A percentile compares a stretch with the other conserved stretches of the same genome.
Conservation (phyloP, 768 basidiomycete genomes). For the Mycena chlorophos region DNA sequence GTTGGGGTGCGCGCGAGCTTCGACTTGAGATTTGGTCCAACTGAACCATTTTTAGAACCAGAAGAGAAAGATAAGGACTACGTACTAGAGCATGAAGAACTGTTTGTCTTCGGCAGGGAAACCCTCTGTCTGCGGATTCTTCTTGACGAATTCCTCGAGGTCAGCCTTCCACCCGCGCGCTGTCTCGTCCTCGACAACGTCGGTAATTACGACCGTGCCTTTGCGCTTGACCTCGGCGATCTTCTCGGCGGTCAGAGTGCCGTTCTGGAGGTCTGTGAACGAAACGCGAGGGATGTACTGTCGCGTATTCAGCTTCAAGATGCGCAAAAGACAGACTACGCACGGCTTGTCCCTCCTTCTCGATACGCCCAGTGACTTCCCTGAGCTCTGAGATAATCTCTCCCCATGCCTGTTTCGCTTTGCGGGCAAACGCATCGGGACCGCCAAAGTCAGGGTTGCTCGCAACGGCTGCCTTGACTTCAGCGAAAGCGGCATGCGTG, state of each 20-base stretch:
- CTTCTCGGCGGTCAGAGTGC: constrained; percentile 37
- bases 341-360: constrained; percentile 41
- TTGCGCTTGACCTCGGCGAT: constrained; percentile 45
- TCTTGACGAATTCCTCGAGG: constrained; percentile 50
- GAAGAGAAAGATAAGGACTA: not conserved
- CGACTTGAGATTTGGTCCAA: constrained; percentile 45
- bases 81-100: constrained; percentile 61
- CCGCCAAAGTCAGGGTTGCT: not conserved
- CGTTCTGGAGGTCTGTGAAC: constrained; percentile 42
- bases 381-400: constrained; percentile 47
- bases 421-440: constrained; percentile 41
- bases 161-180: constrained; percentile 49
- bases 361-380: constrained; percentile 39
- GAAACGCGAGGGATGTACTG: constrained; percentile 54
- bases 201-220: constrained; percentile 52
- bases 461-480: not conserved
- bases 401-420: constrained; percentile 47
- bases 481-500: not conserved
- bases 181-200: constrained; percentile 48
- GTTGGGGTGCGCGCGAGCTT: constrained; percentile 56
- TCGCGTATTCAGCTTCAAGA: not conserved
- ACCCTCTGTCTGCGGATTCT: constrained; percentile 49
- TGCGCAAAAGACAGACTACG: constrained; percentile 6
- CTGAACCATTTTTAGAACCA: constrained; percentile 5
- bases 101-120: constrained; percentile 52